Evolutionary conservation across 176 grass and related monocot genomes (phyloP).

Genomic region (Phragmites australis): DNA sequence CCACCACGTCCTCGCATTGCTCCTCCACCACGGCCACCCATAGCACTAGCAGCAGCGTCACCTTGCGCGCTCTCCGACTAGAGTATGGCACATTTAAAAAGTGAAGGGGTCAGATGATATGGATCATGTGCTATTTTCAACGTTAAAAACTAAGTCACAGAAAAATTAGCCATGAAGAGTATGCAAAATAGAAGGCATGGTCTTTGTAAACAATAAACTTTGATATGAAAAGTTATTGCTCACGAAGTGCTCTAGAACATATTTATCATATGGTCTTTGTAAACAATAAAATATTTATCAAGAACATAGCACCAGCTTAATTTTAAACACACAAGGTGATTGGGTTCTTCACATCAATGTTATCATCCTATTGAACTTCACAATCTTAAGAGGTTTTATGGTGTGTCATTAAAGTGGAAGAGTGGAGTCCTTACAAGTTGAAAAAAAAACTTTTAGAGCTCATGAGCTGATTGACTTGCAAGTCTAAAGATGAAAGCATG

Average conservation of each 20-base stretch:
- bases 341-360: background rate
- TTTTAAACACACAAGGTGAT: background rate
- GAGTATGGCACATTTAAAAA: background rate
- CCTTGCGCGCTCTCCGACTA: conserved; percentile 96
- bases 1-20: conserved; percentile 82
- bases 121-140: background rate
- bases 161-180: background rate
- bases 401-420: background rate
- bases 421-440: background rate
- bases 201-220: background rate
- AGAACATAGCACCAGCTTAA: background rate
- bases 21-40: conserved; percentile 73
- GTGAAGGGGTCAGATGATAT: background rate
- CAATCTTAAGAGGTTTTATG: background rate
- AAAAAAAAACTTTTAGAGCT: background rate
- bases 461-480: background rate
- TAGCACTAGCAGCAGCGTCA: conserved; percentile 79
- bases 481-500: background rate
- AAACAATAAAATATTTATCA: background rate
- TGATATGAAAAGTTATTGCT: too few species aligned
- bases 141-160: background rate
- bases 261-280: too few species aligned
- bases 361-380: background rate
- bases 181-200: background rate
- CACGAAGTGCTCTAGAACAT: too few species aligned